Evolutionary conservation across 2,329 filamentous ascomycete species (phyloP).

Genomic region (Fusarium papillatum): DNA sequence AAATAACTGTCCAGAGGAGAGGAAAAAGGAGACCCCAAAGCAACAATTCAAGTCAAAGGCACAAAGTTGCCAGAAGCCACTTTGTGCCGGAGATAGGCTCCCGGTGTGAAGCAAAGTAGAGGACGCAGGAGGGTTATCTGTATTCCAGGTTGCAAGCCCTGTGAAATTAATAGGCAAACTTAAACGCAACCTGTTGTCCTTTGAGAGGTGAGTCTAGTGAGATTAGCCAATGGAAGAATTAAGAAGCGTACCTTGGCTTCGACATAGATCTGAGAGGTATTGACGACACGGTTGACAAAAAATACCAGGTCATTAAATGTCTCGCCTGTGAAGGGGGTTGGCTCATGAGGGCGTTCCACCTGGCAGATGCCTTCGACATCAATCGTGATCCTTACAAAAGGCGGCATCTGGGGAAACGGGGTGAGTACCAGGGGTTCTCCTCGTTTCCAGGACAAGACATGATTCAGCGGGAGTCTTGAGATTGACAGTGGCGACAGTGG

Average conservation of each 20-base stretch:
- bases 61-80: not conserved
- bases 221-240: not conserved
- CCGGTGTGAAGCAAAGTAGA: not conserved
- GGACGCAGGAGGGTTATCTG: not conserved
- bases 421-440: not conserved
- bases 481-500: not conserved
- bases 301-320: not conserved
- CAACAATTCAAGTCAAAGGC: not conserved
- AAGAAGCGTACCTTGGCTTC: not conserved
- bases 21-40: not conserved
- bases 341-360: not conserved
- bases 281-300: not conserved
- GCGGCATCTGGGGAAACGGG: not conserved
- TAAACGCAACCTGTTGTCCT: not conserved
- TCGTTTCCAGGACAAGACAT: not conserved
- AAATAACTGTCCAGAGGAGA: too few species aligned
- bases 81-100: not conserved
- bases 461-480: not conserved
- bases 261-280: not conserved
- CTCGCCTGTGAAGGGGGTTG: not conserved
- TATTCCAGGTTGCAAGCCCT: not conserved
- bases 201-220: not conserved
- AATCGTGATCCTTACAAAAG: not conserved
- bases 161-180: too few species aligned
- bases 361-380: not conserved